Base-by-base conservation (phyloP, 2,329 filamentous ascomycete species). In the Phialophora chinensis region DNA sequence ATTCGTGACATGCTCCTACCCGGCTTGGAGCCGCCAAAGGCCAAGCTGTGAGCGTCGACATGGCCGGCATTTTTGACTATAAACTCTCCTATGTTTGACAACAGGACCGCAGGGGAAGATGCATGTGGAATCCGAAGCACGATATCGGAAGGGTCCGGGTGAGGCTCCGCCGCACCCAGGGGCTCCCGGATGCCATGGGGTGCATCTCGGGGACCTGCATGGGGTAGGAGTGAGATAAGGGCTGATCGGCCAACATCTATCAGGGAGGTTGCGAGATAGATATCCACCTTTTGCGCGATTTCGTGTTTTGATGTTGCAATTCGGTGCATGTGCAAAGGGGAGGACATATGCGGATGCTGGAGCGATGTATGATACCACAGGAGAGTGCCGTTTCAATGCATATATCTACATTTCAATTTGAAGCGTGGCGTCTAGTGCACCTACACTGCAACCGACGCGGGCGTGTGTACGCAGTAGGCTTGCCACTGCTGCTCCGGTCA, bases 1-100 rank as follows among this genome's bases (percentile, higher is more conserved):
- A 88, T 99, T 77, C 87, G 93, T 71, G 93, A 97, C 73, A 80
- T 99, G 62, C 86, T 99, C 78, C 81, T 91, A 75, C 90, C 92
- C 25, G 92, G 91, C 55, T 79, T 97, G 53, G 89, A 94, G 79
- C 78, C 87, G 20, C 86, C 91, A 72, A 96, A 96, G 86, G 88
- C 94, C 29, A 97, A 97, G 86, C 81, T 97, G 78, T 97, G 92
- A 74, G 38, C 27, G 12, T 25, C 38, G 4, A 31, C 14, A 6
- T 20, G 23, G 27, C 44, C 25, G 31, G 25, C 29, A 10, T 27
- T n/a, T 49, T 25, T 33, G 57, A 60, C 8, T 61, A 53, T 42
- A 42, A 44, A 38, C 11, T 44, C 52, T 61, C 47, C 59, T 61
- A 31, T 61, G 59, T 61, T 49, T 50, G 25, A 50, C 6, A 33